A percentile compares a stretch with the other conserved stretches of the same genome.
These are phyloP conservation scores for Arthonia radiata DNA, from an alignment of 495 filamentous ascomycete species.

Conservation along the genomic window DNA sequence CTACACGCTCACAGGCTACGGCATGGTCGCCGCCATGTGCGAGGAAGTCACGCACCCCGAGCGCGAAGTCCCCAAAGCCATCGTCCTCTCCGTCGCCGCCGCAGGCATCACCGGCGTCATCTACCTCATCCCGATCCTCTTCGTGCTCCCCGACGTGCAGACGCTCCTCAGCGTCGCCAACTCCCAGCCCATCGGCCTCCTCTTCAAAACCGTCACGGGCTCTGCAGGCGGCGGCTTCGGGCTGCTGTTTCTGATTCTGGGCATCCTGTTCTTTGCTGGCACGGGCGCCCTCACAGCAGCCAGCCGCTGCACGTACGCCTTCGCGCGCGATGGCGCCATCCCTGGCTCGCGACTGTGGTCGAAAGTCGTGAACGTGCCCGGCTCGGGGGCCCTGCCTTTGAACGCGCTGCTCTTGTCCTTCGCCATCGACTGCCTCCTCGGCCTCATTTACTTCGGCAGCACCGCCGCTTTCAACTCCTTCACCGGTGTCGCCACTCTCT, in stretches of 20 bases:
- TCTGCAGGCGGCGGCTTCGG: conserved; percentile 40
- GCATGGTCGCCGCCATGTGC: conserved; percentile 29
- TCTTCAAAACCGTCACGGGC: conserved; percentile 34
- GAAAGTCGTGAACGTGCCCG: conserved; percentile 24
- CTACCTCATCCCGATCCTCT: conserved; percentile 36
- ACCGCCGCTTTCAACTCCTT: conserved; percentile 40
- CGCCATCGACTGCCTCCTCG: conserved; percentile 26
- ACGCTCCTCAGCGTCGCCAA: conserved; percentile 25
- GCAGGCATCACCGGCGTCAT: conserved; percentile 34
- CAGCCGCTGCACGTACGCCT: conserved; percentile 33
- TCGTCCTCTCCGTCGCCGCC: conserved; percentile 31
- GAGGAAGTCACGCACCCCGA: conserved; percentile 27
- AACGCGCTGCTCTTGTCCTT: conserved; percentile 31
- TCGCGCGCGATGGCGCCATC: conserved; percentile 40
- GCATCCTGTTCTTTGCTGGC: conserved; percentile 38
- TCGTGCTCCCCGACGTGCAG: conserved; percentile 28
- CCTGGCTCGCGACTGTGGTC: conserved; percentile 41
- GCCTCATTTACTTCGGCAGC: conserved; percentile 37
- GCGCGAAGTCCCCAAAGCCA: conserved; percentile 31
- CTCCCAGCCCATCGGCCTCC: conserved; percentile 30
- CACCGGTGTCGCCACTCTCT: conserved; percentile 41
- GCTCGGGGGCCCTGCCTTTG: conserved; percentile 34
- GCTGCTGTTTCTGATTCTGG: conserved; percentile 45
- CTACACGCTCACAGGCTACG: conserved; percentile 33
- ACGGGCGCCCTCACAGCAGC: conserved; percentile 33